phyloP scores from a whole-genome alignment of 129 eudicot species.

The Flaveria trinervia region DNA sequence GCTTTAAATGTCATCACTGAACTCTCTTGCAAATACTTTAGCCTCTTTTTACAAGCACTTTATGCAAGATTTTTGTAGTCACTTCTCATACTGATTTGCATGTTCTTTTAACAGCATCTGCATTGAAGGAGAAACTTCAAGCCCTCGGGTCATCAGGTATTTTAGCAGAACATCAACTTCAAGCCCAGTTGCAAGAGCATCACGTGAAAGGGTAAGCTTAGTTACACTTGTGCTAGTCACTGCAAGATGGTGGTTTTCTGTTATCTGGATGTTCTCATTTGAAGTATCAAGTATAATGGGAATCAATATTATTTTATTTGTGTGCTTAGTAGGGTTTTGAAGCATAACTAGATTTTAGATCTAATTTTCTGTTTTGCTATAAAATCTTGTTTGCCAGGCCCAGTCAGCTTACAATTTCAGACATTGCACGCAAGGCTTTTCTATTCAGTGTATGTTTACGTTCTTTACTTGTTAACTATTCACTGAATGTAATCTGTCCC shows the following conservation, averaged over 20 bases:
- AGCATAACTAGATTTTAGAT: slow-evolving; percentile 5
- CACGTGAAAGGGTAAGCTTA: slow-evolving; percentile 83
- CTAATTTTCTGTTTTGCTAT: slow-evolving; percentile 12
- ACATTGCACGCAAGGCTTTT: slow-evolving; percentile 95
- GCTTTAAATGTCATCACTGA: slow-evolving; percentile 5
- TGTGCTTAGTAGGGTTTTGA: slow-evolving; percentile 11
- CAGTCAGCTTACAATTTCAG: slow-evolving; percentile 88
- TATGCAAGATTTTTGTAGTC: not conserved
- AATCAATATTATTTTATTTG: slow-evolving; percentile 3
- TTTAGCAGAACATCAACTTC: slow-evolving; percentile 97
- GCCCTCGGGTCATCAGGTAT: slow-evolving; percentile 97
- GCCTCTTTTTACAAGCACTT: slow-evolving; percentile 24
- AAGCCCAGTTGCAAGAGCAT: slow-evolving; percentile 95
- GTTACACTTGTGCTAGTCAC: slow-evolving; percentile 6
- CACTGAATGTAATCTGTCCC: slow-evolving; percentile 1
- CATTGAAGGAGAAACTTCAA: slow-evolving; percentile 91
- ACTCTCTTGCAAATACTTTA: slow-evolving; percentile 8
- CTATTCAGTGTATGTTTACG: slow-evolving; percentile 77
- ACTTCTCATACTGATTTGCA: slow-evolving; percentile 35
- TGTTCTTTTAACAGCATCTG: slow-evolving; percentile 67
- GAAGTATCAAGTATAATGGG: not conserved
- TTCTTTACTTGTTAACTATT: slow-evolving; percentile 23
- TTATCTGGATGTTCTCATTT: slow-evolving; percentile 14
- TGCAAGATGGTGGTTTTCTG: slow-evolving; percentile 16
- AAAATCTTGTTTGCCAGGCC: slow-evolving; percentile 55